These are phyloP conservation scores for Diaporthe helianthi DNA, from an alignment of 2,329 filamentous ascomycete species.

Conservation along the genomic window DNA sequence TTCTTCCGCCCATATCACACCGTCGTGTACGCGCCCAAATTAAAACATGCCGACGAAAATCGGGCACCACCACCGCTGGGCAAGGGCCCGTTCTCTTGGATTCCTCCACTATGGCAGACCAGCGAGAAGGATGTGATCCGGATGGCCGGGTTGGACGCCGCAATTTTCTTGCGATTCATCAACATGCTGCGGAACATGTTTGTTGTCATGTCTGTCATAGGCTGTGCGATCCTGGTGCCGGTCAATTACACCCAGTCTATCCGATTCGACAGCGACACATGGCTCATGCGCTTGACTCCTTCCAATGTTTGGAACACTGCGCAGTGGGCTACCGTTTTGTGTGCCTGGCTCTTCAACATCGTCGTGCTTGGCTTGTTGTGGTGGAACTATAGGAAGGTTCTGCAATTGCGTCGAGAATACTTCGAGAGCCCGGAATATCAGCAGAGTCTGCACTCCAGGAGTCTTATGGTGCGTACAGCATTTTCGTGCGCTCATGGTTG, in stretches of 20 bases:
- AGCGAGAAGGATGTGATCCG: conserved; percentile 79
- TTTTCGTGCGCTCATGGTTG: neutral
- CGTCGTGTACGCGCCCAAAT: conserved; percentile 90
- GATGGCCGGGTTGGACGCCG: conserved; percentile 90
- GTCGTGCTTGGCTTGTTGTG: conserved; percentile 83
- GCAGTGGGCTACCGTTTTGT: conserved; percentile 66
- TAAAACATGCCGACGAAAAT: conserved; percentile 90
- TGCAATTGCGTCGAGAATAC: conserved; percentile 75
- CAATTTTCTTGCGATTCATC: conserved; percentile 86
- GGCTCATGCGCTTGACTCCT: conserved; percentile 68
- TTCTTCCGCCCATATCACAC: conserved; percentile 89
- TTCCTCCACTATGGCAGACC: conserved; percentile 77
- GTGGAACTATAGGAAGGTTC: conserved; percentile 84
- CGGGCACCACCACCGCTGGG: conserved; percentile 87
- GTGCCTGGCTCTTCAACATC: conserved; percentile 73
- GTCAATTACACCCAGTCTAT: conserved; percentile 69
- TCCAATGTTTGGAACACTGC: conserved; percentile 57
- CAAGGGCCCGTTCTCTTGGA: conserved; percentile 88
- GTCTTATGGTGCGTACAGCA: conserved; percentile 62
- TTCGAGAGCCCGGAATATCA: conserved; percentile 90
- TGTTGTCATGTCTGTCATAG: conserved; percentile 72
- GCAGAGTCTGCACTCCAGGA: conserved; percentile 79
- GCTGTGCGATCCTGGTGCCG: conserved; percentile 80
- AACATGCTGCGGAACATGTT: conserved; percentile 96
- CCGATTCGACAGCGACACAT: conserved; percentile 45